Evolutionary conservation across 352 stramenopile species (phyloP).

Genomic region (Phytophthora macrochlamydospora): DNA sequence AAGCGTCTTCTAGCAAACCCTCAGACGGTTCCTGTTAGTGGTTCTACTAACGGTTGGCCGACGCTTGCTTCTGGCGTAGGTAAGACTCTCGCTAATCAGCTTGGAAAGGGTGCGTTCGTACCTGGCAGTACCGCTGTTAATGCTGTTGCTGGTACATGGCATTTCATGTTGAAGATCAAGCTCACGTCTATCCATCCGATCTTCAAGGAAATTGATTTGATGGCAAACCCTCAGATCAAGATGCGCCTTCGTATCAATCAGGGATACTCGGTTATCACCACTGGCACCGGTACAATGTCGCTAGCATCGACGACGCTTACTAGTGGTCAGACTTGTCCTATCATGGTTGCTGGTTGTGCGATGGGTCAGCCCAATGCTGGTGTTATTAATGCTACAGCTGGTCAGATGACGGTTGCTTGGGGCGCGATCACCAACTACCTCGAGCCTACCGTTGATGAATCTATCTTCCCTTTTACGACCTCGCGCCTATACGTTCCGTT

Average conservation of each 20-base stretch:
- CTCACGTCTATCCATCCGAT: constrained; percentile 1
- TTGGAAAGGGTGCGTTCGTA: neutral
- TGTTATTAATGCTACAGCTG: neutral
- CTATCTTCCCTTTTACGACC: neutral
- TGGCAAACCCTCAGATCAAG: constrained; percentile 1
- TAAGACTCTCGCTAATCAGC: neutral
- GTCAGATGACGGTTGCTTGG: neutral
- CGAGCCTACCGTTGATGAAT: neutral
- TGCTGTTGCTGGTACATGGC: neutral
- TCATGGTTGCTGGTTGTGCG: neutral
- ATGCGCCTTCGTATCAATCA: neutral
- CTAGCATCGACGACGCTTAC: neutral
- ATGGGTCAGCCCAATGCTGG: neutral
- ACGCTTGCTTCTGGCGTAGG: neutral
- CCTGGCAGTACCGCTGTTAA: neutral
- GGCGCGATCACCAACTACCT: neutral
- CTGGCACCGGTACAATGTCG: neutral
- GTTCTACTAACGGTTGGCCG: neutral
- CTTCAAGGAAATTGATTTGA: neutral
- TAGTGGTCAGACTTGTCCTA: neutral
- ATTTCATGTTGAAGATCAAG: constrained; percentile 8
- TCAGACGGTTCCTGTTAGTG: neutral
- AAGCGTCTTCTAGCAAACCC: neutral
- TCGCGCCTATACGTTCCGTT: neutral
- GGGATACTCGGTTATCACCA: neutral